A percentile compares a stretch with the other conserved stretches of the same genome.
These are phyloP conservation scores for Mycogone perniciosa DNA, from an alignment of 2,329 filamentous ascomycete genomes.

Conservation along the genomic window DNA sequence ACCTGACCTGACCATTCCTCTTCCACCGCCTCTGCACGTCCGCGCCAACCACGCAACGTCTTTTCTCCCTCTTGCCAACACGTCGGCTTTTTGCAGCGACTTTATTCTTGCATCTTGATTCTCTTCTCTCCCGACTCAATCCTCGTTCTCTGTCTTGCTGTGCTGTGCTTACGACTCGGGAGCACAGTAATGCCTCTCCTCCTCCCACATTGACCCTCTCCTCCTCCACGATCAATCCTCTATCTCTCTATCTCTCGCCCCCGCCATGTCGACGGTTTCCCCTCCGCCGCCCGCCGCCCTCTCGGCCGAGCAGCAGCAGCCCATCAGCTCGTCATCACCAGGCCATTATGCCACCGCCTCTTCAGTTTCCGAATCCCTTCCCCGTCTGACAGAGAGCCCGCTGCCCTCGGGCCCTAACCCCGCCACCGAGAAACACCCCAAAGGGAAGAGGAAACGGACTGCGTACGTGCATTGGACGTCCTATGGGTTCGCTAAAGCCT, in stretches of 20 bases:
- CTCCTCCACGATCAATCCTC: not conserved
- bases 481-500: not conserved
- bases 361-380: constrained; percentile 12
- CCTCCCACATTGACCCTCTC: not conserved
- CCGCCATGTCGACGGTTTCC: constrained; percentile 21
- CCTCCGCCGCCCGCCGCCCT: constrained; percentile 17
- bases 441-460: constrained; percentile 57
- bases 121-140: not conserved
- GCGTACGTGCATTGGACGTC: constrained; percentile 41
- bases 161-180: not conserved
- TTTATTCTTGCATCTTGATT: not conserved
- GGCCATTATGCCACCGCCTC: constrained; percentile 20
- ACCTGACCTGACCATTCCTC: not conserved
- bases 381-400: constrained; percentile 9
- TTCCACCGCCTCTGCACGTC: constrained; percentile 3
- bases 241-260: constrained; percentile 17
- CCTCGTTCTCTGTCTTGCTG: no score
- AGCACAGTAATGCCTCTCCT: constrained; percentile 13
- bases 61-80: not conserved
- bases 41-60: not conserved
- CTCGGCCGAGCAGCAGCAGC: constrained; percentile 20
- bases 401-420: constrained; percentile 18
- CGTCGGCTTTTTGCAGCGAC: not conserved
- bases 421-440: constrained; percentile 42
- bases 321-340: constrained; percentile 16